These are phyloP conservation scores for Vicia faba DNA, from an alignment of 306 rosid species.

Conservation along the genomic window DNA sequence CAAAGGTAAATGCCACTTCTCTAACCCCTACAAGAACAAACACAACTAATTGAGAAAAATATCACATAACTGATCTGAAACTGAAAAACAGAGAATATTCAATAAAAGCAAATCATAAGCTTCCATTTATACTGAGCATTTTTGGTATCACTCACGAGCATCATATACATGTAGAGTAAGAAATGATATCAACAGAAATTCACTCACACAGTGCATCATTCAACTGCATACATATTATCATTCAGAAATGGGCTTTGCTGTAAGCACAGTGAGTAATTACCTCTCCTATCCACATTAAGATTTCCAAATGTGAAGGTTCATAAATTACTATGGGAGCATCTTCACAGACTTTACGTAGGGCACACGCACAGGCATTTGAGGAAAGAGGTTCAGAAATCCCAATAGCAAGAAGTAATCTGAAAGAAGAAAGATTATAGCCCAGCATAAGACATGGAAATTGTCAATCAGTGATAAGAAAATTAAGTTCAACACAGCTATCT, in stretches of 20 bases:
- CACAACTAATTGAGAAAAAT: slow-evolving; percentile 32
- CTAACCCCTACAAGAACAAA: slow-evolving; percentile 61
- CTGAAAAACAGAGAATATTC: slow-evolving; percentile 15
- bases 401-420: slow-evolving; percentile 88
- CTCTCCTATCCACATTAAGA: slow-evolving; percentile 98
- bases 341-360: slow-evolving; percentile 91
- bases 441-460: slow-evolving; percentile 37
- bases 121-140: slow-evolving; percentile 7
- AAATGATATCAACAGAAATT: slow-evolving; percentile 29
- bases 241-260: slow-evolving; percentile 28
- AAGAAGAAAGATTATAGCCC: slow-evolving; percentile 44
- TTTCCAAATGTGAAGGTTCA: slow-evolving; percentile 93
- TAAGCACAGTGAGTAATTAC: slow-evolving; percentile 46
- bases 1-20: slow-evolving; percentile 78
- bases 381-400: slow-evolving; percentile 85
- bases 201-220: slow-evolving; percentile 17
- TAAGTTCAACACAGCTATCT: slow-evolving; percentile 27
- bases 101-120: slow-evolving; percentile 13
- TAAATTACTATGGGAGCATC: slow-evolving; percentile 77
- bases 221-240: slow-evolving; percentile 28
- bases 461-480: slow-evolving; percentile 34
- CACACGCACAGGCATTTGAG: slow-evolving; percentile 82
- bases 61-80: slow-evolving; percentile 30
- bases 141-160: slow-evolving; percentile 3
- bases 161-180: slow-evolving; percentile 10